These are phyloP conservation scores for Leptographium lundbergii DNA, from an alignment of 2,329 filamentous ascomycete species.

Conservation along the genomic window DNA sequence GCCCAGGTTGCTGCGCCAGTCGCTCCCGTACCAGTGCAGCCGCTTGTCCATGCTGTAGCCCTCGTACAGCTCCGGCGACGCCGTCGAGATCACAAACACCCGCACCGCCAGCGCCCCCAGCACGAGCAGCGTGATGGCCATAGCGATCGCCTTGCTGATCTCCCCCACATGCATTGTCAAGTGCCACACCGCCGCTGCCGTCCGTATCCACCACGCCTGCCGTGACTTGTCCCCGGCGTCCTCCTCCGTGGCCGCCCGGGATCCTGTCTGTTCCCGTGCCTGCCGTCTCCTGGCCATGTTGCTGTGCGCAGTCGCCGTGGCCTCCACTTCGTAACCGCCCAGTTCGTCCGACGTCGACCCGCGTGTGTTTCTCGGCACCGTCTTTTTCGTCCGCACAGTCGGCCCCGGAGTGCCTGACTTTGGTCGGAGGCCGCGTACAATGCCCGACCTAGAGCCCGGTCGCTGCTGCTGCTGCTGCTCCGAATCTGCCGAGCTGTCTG, in stretches of 20 bases:
- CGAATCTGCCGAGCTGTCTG: neutral
- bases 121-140: slow-evolving; percentile 8
- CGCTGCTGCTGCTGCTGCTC: neutral
- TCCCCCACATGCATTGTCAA: neutral
- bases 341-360: neutral
- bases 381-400: neutral
- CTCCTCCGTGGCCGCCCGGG: neutral
- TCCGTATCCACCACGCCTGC: neutral
- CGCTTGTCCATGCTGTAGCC: slow-evolving; percentile 13
- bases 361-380: neutral
- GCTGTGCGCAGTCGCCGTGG: neutral
- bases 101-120: slow-evolving; percentile 8
- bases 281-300: neutral
- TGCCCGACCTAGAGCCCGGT: no score
- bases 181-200: neutral
- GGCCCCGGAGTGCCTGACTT: slow-evolving; percentile 7
- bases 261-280: neutral
- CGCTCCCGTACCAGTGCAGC: slow-evolving; percentile 13
- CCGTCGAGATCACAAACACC: slow-evolving; percentile 10
- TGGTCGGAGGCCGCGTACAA: neutral
- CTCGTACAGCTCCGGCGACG: slow-evolving; percentile 10
- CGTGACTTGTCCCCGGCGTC: neutral
- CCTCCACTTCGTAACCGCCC: neutral
- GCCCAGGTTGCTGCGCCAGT: slow-evolving; percentile 13
- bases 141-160: slow-evolving; percentile 1